Conservation (phyloP, 495 filamentous ascomycete species). For the Xylaria scruposa region DNA sequence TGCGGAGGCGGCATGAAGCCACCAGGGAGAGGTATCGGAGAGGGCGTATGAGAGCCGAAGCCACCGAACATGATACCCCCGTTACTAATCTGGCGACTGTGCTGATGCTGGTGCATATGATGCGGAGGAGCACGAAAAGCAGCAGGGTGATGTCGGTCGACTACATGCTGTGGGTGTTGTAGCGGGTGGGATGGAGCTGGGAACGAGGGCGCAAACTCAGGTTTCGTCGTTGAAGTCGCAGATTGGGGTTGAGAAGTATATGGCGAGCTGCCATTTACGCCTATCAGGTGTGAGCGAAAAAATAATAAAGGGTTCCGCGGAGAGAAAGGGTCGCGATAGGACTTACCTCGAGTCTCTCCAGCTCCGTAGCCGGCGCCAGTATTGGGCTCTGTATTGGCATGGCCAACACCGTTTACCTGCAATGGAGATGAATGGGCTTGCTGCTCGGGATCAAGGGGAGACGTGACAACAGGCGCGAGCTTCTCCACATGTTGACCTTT, state of each 20-base stretch:
- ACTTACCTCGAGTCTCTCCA: conserved; percentile 24
- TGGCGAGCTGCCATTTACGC: conserved; percentile 28
- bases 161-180: conserved; percentile 28
- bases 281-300: conserved; percentile 30
- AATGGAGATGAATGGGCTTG: conserved; percentile 5
- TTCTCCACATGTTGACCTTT: conserved; percentile 40
- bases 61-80: conserved; percentile 53
- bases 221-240: conserved; percentile 26
- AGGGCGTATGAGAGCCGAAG: conserved; percentile 56
- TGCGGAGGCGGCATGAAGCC: conserved; percentile 45
- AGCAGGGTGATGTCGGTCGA: conserved; percentile 30
- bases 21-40: conserved; percentile 50
- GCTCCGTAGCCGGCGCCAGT: background rate
- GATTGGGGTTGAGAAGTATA: conserved; percentile 34
- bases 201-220: conserved; percentile 29
- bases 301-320: conserved; percentile 23
- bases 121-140: conserved; percentile 31
- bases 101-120: conserved; percentile 35
- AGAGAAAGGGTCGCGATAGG: background rate
- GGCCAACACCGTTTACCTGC: conserved; percentile 10
- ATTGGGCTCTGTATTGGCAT: background rate
- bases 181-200: conserved; percentile 27
- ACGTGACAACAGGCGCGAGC: conserved; percentile 26
- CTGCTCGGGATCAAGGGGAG: conserved; percentile 15
- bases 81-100: conserved; percentile 51